Percentiles rank a stretch among this genome's conserved stretches.
These are phyloP conservation scores for Colletotrichum acutatum DNA, from an alignment of 2,329 filamentous ascomycete species.

Conservation along the genomic window DNA sequence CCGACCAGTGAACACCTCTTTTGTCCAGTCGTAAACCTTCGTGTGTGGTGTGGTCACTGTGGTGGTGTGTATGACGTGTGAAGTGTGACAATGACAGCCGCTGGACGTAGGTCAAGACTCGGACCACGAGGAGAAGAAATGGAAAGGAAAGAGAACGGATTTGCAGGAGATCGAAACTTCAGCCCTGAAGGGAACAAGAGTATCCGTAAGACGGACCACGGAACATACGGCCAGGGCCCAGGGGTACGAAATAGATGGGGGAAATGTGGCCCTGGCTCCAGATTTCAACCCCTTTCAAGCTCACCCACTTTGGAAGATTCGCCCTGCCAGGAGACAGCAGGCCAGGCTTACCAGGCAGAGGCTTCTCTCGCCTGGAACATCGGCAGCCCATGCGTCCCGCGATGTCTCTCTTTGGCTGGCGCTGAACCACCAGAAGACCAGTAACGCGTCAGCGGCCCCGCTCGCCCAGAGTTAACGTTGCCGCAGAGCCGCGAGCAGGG, in stretches of 20 bases:
- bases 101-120: not conserved
- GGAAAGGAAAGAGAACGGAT: not conserved
- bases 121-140: not conserved
- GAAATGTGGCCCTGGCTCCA: not conserved
- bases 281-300: not conserved
- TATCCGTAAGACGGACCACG: not conserved
- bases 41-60: not conserved
- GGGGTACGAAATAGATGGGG: not conserved
- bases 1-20: not conserved
- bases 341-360: too few species aligned
- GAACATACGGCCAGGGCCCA: not conserved
- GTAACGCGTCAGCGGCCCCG: constrained; percentile 32
- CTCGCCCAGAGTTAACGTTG: constrained; percentile 26
- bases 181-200: not conserved
- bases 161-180: constrained; percentile 4
- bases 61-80: not conserved
- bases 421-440: not conserved
- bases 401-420: constrained; percentile 9
- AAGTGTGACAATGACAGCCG: not conserved
- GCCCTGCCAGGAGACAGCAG: not conserved
- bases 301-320: not conserved
- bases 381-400: constrained; percentile 13
- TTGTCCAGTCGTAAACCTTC: not conserved
- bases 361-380: constrained; percentile 14
- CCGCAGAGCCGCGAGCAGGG: constrained; percentile 35